Base-by-base conservation (phyloP, 2,329 filamentous ascomycete genomes). In the Aspergillus sclerotialis region DNA sequence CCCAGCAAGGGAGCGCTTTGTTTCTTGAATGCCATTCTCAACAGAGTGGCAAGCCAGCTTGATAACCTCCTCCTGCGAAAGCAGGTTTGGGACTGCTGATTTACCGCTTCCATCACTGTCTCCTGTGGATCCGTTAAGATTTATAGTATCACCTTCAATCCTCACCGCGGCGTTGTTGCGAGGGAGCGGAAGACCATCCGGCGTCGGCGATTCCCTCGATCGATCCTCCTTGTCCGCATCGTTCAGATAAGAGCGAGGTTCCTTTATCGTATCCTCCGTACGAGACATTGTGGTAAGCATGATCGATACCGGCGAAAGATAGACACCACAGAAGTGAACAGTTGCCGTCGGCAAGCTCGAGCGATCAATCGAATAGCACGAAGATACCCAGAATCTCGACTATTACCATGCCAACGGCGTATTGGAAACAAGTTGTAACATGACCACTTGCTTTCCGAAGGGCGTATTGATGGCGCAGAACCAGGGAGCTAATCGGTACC, bases 1-100 rank as follows among this genome's bases (percentile, higher is more conserved):
- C 13, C 65, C 64, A 11, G 63, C 65, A 30, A 70, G 44, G 3
- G 64, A 66, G 34, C 68, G 64, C 44, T 67, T 67, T 4, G 64
- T 67, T 36, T 68, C 64, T 40, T 65, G 63, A 21, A 66, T 60
- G 0, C 64, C 65, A 49, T 61, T 67, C 30, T 69, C 67, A n/a
- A 69, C 63, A 4, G 64, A 62, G 27, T 53, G 53, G 28, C 60
- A 58, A 26, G 66, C 62, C 18, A 70, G 52, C 28, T 69, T 65
- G 29, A 68, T 60, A 0, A 63, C 68, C 39, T 68, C 63, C 30
- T 70, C 67, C 2, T 54, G 59, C 4, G 56, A 54, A 23, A 67
- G 48, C 13, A 61, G 39, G 33, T 53, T 58, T 9, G 48, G 42
- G 7, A 43, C 49, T 13, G 46, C 36, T 14, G 42, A 43, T 36